Base-by-base conservation (phyloP, 2,329 filamentous ascomycete species). In the Colletotrichum graminicola region DNA sequence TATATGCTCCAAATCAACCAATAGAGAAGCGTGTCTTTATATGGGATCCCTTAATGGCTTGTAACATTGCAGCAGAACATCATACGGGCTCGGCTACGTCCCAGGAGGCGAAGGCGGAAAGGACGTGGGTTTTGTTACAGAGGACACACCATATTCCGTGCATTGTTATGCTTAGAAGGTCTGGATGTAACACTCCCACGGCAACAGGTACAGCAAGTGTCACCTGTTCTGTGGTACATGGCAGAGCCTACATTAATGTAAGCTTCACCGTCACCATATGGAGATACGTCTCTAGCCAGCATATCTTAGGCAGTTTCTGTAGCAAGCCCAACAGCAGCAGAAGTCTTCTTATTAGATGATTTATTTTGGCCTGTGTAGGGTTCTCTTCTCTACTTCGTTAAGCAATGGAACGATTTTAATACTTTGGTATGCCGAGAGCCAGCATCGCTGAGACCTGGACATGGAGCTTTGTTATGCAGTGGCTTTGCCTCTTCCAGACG, bases 401-500 rank as follows among this genome's bases (percentile, higher is more conserved):
- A 23, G 2, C 1, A 49, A 49, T 12, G 10, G 45, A 8, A 1
- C 45, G 7, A 49, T 23, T 23, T 49, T 4, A n/a, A 23, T 2
- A 23, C 11, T 18, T 16, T 6, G 39, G 39, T 5, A 18, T 5
- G 21, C 11, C 7, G 4, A 32, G 51, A 11, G 26, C 41, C 21
- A n/a, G 16, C 0, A 41, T 26, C 39, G 4, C 12, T 6, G 39
- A 26, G 5, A 7, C 23, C 21, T 6, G 7, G 21, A 34, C 26
- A 16, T 3, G 14, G 5, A 32, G 21, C 0, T 57, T 32, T 0
- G 5, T 16, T 21, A 23, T 18, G 60, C 45, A 32, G 77, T 54
- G 8, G 79, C 83, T 73, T 85, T 86, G 3, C 85, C 86, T 68
- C 80, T 82, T 5, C 86, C 87, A 2, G 82, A 79, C 5, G 18